Base-by-base conservation (phyloP, 2,329 filamentous ascomycete genomes). In the Claviceps africana region DNA sequence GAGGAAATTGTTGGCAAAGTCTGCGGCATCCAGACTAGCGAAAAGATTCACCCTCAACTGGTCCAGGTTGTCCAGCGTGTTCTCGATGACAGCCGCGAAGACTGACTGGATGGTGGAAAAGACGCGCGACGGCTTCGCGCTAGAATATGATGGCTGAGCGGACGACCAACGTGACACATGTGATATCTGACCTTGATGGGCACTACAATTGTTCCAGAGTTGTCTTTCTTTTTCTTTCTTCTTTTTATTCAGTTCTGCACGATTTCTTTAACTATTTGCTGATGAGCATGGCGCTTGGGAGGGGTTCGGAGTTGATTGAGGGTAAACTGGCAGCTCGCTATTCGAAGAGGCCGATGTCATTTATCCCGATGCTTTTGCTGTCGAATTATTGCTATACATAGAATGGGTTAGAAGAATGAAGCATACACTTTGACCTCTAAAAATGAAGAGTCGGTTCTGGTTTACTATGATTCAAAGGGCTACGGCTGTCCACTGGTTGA, bases 61-160 rank as follows among this genome's bases (percentile, higher is more conserved):
- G 77, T 89, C 47, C 75, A 85, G 62, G 75, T 91, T 53, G 89
- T 97, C 53, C 78, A 85, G 72, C 86, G 84, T 67, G 90, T 97
- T 31, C 88, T 96, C 71, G 76, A 72, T n/a, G 77, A 81, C 59
- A 68, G 69, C 56, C 62, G 58, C 15, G 67, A 73, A 54, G 72
- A 74, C 54, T 75, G 70, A 73, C 61, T 64, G 17, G 6, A 53
- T 45, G 54, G 53, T 22, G 43, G 33, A 28, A 22, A 17, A n/a
- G 10, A 21, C 30, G 39, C 39, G 11, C 47, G 25, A 48, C 28
- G 28, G 25, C 4, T 48, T 35, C 35, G 25, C 10, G 19, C 53
- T 2, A 56, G 49, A 37, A 51, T 57, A 5, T 53, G 46, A 56
- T 22, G 50, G 9, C 31, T 45, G 42, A 31, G 45, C 28, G 37